Evolutionary conservation across 2,329 filamentous ascomycete species (phyloP).

Genomic region (Exophiala calicioides): DNA sequence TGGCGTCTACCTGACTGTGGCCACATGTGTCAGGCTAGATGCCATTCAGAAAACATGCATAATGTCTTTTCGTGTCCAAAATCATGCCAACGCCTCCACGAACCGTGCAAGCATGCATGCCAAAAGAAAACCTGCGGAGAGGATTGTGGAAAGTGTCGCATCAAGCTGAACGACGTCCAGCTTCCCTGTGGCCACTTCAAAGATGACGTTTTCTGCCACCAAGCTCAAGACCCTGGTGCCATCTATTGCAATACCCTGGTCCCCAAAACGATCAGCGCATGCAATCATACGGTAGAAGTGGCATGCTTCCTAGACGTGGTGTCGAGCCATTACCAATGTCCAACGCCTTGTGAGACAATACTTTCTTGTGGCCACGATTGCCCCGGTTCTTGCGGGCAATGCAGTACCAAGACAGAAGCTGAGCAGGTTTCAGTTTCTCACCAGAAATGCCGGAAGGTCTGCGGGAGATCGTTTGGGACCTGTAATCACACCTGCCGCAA

Average conservation of each 20-base stretch:
- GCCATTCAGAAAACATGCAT: constrained; percentile 49
- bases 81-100: constrained; percentile 39
- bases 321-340: constrained; percentile 49
- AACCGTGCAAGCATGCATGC: constrained; percentile 47
- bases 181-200: constrained; percentile 39
- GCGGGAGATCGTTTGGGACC: constrained; percentile 53
- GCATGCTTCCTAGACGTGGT: constrained; percentile 54
- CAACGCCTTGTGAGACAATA: constrained; percentile 45
- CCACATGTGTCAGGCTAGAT: constrained; percentile 47
- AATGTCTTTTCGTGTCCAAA: constrained; percentile 44
- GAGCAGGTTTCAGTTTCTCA: constrained; percentile 43
- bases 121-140: constrained; percentile 42
- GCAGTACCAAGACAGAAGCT: constrained; percentile 6
- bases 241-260: constrained; percentile 56
- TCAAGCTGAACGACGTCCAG: constrained; percentile 34
- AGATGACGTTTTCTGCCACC: constrained; percentile 37
- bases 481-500: constrained; percentile 59
- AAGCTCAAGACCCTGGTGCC: constrained; percentile 44
- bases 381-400: constrained; percentile 10
- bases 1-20: constrained; percentile 45
- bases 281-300: constrained; percentile 55
- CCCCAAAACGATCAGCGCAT: constrained; percentile 53
- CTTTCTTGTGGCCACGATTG: constrained; percentile 59
- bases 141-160: constrained; percentile 34
- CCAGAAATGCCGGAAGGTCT: constrained; percentile 50